These are phyloP conservation scores for Pestalotiopsis fici DNA, from an alignment of 2,329 filamentous ascomycete genomes.

Conservation along the genomic window DNA sequence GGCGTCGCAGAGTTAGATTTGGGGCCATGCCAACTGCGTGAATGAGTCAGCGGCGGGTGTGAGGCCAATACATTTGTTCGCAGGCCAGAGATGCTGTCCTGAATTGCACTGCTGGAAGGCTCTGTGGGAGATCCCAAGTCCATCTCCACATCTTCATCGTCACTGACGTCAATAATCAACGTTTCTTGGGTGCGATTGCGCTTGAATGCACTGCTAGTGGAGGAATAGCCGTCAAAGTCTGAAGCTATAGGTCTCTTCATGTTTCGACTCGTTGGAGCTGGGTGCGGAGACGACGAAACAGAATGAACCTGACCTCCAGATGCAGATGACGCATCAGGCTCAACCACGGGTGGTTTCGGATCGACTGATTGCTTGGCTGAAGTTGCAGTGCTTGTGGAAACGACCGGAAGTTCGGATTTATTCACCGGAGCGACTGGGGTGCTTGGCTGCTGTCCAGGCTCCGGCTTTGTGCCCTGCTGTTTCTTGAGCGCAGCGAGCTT, in stretches of 20 bases:
- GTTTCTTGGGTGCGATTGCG: constrained; percentile 53
- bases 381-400: not conserved
- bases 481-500: constrained; percentile 77
- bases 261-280: constrained; percentile 26
- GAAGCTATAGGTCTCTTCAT: constrained; percentile 67
- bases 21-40: constrained; percentile 35
- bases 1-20: constrained; percentile 38
- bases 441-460: constrained; percentile 12
- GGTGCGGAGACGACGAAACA: constrained; percentile 17
- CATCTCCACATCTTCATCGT: constrained; percentile 69
- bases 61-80: constrained; percentile 43
- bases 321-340: constrained; percentile 15
- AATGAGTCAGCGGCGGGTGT: constrained; percentile 44
- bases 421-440: constrained; percentile 10
- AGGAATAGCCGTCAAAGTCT: constrained; percentile 64
- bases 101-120: constrained; percentile 32
- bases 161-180: constrained; percentile 84
- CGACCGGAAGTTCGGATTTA: not conserved
- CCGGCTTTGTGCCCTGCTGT: constrained; percentile 28
- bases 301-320: constrained; percentile 24
- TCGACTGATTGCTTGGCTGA: not conserved
- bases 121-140: constrained; percentile 61
- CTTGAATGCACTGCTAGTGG: constrained; percentile 45
- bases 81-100: constrained; percentile 27
- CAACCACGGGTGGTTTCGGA: not conserved